Evolutionary conservation across 805 yeast genomes (phyloP).

Genomic region (Danielozyma ontarioensis): DNA sequence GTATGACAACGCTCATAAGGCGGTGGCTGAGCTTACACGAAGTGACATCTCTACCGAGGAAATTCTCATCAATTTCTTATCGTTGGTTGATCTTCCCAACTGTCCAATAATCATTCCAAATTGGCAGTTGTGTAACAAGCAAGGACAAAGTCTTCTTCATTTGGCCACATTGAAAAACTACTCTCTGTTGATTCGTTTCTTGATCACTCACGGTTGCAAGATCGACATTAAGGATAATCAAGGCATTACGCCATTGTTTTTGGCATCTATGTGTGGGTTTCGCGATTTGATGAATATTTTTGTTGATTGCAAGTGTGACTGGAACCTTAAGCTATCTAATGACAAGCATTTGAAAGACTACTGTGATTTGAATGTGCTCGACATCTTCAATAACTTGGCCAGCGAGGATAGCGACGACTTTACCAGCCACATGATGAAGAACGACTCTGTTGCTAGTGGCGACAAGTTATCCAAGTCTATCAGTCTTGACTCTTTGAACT

Average conservation of each 20-base stretch:
- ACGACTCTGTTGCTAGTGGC: constrained; percentile 5
- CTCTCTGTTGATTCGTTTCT: constrained; percentile 50
- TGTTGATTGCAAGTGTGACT: constrained; percentile 59
- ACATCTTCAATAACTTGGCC: constrained; percentile 28
- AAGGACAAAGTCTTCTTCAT: constrained; percentile 88
- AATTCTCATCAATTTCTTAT: constrained; percentile 44
- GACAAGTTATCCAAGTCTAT: constrained; percentile 22
- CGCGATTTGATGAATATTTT: constrained; percentile 59
- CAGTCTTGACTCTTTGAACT: constrained; percentile 36
- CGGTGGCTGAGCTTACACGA: constrained; percentile 43
- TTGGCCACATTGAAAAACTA: constrained; percentile 78
- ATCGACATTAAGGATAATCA: constrained; percentile 70
- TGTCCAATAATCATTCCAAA: constrained; percentile 61
- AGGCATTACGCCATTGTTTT: constrained; percentile 84
- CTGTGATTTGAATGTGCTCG: constrained; percentile 41
- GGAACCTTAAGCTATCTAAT: constrained; percentile 45
- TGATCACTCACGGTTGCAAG: constrained; percentile 64
- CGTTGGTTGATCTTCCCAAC: constrained; percentile 61
- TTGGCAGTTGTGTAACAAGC: constrained; percentile 73
- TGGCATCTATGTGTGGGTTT: constrained; percentile 75
- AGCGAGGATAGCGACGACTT: constrained; percentile 5
- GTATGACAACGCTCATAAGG: constrained; percentile 49
- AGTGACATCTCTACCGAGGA: constrained; percentile 45
- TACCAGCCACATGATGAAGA: constrained; percentile 4
- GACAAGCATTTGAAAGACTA: constrained; percentile 41